Percentiles rank a stretch among this genome's conserved stretches.
Evolutionary conservation across 352 stramenopile species (phyloP).

Genomic region (Elongisporangium senticosum): DNA sequence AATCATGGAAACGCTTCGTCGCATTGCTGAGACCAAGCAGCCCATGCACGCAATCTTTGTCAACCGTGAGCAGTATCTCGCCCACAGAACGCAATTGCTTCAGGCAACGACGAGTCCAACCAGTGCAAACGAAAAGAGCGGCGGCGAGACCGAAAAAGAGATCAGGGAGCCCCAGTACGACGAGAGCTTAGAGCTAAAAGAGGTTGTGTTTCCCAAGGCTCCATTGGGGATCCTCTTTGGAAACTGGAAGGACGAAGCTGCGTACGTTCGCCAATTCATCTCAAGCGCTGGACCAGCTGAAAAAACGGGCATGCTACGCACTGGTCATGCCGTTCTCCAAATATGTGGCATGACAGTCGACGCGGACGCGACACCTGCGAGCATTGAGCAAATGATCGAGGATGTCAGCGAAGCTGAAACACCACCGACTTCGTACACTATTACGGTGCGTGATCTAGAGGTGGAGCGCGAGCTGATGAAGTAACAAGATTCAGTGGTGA

Average conservation of each 20-base stretch:
- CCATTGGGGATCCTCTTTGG: slow-evolving; percentile 80
- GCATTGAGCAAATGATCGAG: slow-evolving; percentile 68
- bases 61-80: slow-evolving; percentile 44
- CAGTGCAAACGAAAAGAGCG: slow-evolving; percentile 6
- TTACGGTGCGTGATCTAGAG: slow-evolving; percentile 77
- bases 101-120: neutral
- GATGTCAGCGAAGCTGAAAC: slow-evolving; percentile 20
- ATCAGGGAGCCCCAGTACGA: slow-evolving; percentile 1
- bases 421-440: slow-evolving; percentile 23
- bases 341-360: slow-evolving; percentile 67
- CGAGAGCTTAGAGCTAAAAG: slow-evolving; percentile 19
- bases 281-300: slow-evolving; percentile 69
- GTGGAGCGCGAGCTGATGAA: slow-evolving; percentile 80
- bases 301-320: slow-evolving; percentile 49
- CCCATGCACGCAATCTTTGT: slow-evolving; percentile 57
- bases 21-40: slow-evolving; percentile 40
- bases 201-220: slow-evolving; percentile 55
- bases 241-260: slow-evolving; percentile 74
- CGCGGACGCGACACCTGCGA: slow-evolving; percentile 38
- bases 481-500: slow-evolving; percentile 16
- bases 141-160: slow-evolving; percentile 15
- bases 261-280: slow-evolving; percentile 77
- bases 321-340: slow-evolving; percentile 67
- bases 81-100: slow-evolving; percentile 17
- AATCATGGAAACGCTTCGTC: slow-evolving; percentile 58